These are phyloP conservation scores for Globisporangium perplexum DNA, from an alignment of 352 stramenopile genomes.

Conservation along the genomic window DNA sequence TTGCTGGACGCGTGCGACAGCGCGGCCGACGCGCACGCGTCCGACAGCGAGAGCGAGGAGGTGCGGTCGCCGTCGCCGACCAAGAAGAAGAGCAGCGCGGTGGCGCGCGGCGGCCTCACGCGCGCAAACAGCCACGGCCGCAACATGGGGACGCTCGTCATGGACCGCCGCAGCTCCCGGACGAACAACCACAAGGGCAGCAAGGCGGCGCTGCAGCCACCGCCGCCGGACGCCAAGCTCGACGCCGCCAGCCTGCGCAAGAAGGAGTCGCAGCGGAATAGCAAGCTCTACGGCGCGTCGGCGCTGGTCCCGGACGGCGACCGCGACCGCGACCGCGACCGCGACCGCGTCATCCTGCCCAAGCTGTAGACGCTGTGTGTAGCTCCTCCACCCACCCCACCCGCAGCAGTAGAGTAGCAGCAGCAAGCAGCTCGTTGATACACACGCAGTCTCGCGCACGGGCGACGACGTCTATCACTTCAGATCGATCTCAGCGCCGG, in stretches of 20 bases:
- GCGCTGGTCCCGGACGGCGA: slow-evolving; percentile 14
- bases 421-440: background rate
- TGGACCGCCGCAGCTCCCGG: slow-evolving; percentile 44
- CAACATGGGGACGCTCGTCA: slow-evolving; percentile 21
- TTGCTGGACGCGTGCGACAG: slow-evolving; percentile 11
- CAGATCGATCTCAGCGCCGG: too few species aligned
- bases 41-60: slow-evolving; percentile 25
- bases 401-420: too few species aligned
- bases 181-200: slow-evolving; percentile 17
- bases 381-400: too few species aligned
- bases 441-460: background rate
- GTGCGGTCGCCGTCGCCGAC: slow-evolving; percentile 35
- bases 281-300: slow-evolving; percentile 19
- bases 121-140: slow-evolving; percentile 33
- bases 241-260: slow-evolving; percentile 20
- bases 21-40: slow-evolving; percentile 16
- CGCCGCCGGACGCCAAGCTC: slow-evolving; percentile 5
- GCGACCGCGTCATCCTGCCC: slow-evolving; percentile 49
- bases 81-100: slow-evolving; percentile 52
- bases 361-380: too few species aligned
- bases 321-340: slow-evolving; percentile 20
- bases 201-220: slow-evolving; percentile 5
- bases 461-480: background rate
- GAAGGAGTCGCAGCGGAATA: slow-evolving; percentile 41
- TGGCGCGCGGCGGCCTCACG: slow-evolving; percentile 16